Conservation (phyloP, 192 early-diverging fungal species). For the Coemansia sp. region DNA sequence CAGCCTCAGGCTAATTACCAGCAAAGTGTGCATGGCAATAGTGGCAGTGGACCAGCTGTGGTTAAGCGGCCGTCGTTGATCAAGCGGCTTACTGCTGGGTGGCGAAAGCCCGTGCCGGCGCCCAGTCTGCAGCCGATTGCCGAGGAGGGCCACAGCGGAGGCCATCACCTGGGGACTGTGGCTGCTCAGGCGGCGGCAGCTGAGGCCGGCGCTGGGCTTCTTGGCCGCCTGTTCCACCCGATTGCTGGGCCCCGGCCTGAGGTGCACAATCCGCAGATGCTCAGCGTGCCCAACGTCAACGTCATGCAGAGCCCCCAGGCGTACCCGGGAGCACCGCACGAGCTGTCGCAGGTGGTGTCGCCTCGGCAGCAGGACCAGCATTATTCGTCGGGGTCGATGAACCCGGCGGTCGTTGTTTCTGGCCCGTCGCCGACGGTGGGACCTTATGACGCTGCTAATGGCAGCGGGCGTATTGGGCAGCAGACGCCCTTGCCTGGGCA, state of each 20-base stretch:
- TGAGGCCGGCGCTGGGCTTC: slow-evolving; percentile 16
- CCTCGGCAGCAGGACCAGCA: slow-evolving; percentile 16
- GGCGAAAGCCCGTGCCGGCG: slow-evolving; percentile 35
- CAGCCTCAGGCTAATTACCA: background rate
- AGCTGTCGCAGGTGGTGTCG: slow-evolving; percentile 6
- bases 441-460: background rate
- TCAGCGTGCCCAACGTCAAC: slow-evolving; percentile 13
- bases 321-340: slow-evolving; percentile 9
- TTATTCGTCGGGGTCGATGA: slow-evolving; percentile 11
- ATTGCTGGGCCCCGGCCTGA: background rate
- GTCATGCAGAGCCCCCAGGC: slow-evolving; percentile 31
- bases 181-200: slow-evolving; percentile 14
- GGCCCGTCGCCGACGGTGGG: background rate
- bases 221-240: slow-evolving; percentile 28
- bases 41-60: background rate
- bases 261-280: slow-evolving; percentile 2
- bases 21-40: background rate
- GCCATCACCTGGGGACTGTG: background rate
- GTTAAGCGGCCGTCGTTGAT: slow-evolving; percentile 44
- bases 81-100: slow-evolving; percentile 48
- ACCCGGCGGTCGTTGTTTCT: background rate
- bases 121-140: slow-evolving; percentile 25
- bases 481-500: slow-evolving; percentile 47
- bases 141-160: slow-evolving; percentile 12
- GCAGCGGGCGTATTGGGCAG: slow-evolving; percentile 9